A percentile compares a stretch with the other conserved stretches of the same genome.
phyloP scores from a whole-genome alignment of 441 rosid genomes.

The Monsonia emarginata region DNA sequence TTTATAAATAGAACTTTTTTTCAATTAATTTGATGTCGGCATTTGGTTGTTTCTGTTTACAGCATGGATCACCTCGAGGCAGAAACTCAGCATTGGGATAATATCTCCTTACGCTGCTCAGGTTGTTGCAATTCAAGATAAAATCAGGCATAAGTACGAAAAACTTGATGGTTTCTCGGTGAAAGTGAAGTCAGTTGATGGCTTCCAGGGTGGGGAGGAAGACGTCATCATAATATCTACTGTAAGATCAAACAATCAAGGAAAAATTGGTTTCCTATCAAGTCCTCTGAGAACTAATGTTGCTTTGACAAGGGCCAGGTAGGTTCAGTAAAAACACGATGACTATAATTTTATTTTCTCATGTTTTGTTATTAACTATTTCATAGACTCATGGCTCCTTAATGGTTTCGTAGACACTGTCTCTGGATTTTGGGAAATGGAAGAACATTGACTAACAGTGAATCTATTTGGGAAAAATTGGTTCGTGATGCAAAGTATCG shows the following conservation, averaged over 20 bases:
- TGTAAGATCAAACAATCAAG: conserved; percentile 28
- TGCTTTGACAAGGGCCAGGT: conserved; percentile 39
- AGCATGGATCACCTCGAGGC: conserved; percentile 22
- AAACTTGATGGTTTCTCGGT: conserved; percentile 21
- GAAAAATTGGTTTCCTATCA: conserved; percentile 28
- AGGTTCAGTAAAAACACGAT: not conserved
- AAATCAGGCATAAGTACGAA: conserved; percentile 21
- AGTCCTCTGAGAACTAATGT: conserved; percentile 33
- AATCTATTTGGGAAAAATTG: conserved; percentile 30
- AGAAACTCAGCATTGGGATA: conserved; percentile 27
- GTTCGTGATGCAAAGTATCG: conserved; percentile 33
- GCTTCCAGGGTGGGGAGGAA: conserved; percentile 50
- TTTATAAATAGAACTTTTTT: no score
- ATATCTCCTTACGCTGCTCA: conserved; percentile 43
- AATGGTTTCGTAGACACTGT: conserved; percentile 25
- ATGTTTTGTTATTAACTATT: not conserved
- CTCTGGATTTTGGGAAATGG: conserved; percentile 43
- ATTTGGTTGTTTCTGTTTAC: conserved; percentile 8
- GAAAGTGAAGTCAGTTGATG: conserved; percentile 35
- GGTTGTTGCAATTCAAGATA: conserved; percentile 29
- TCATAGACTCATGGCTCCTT: not conserved
- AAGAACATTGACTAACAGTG: conserved; percentile 21
- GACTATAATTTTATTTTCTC: no score
- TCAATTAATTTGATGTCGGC: not conserved
- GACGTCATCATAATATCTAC: conserved; percentile 39